Evolutionary conservation across 441 rosid species (phyloP).

Genomic region (Erodium trifolium): DNA sequence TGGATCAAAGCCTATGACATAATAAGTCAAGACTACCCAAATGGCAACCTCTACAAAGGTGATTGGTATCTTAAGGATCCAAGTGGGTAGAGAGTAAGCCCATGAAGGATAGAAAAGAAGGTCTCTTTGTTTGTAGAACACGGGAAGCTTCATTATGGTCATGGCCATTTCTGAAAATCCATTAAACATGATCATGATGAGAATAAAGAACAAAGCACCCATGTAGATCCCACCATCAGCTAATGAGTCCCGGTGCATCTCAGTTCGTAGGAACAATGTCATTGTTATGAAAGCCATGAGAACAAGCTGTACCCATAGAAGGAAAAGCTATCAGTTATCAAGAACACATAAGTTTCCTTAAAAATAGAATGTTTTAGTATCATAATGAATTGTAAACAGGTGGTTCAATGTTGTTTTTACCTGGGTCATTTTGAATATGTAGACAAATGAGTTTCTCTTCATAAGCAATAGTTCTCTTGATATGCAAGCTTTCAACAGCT

Average conservation of each 20-base stretch:
- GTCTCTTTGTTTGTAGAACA: constrained; percentile 80
- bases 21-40: constrained; percentile 63
- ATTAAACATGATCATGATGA: constrained; percentile 52
- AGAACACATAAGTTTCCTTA: not conserved
- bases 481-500: constrained; percentile 55
- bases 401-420: constrained; percentile 27
- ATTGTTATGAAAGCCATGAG: constrained; percentile 34
- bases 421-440: constrained; percentile 64
- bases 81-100: constrained; percentile 61
- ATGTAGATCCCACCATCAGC: constrained; percentile 46
- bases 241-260: constrained; percentile 38
- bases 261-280: constrained; percentile 63
- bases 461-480: constrained; percentile 69
- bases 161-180: constrained; percentile 63
- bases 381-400: too few species aligned
- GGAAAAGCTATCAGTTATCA: not conserved
- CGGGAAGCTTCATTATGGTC: constrained; percentile 73
- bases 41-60: constrained; percentile 49
- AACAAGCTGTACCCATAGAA: constrained; percentile 21
- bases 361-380: not conserved
- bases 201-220: constrained; percentile 55
- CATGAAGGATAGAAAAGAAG: constrained; percentile 63
- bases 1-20: constrained; percentile 70
- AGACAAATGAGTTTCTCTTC: constrained; percentile 84
- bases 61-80: constrained; percentile 72